Evolutionary conservation across 2,329 filamentous ascomycete genomes (phyloP), one percentile per base, ranked within the genome.

Genomic region (Pestalotiopsis sp.): DNA sequence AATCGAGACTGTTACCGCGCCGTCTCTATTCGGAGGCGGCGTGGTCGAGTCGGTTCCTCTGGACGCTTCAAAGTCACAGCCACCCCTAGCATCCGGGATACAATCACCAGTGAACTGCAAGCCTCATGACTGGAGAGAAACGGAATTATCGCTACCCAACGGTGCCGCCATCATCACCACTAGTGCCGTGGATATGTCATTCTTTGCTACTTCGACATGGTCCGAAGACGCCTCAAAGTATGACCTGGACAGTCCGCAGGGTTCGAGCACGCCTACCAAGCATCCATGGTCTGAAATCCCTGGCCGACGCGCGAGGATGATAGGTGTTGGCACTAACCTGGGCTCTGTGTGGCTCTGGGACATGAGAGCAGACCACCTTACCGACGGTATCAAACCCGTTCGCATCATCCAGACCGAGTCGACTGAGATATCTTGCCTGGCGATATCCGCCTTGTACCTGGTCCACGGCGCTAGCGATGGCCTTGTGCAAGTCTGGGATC

Each of bases 381-480:
- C 82, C 35, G 91, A 91, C 70, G 84, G 82, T 4, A 81, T 97
- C 57, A 82, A 86, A 13, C 93, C 95, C 0, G 76, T 97, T n/a
- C 90, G 94, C 35, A 85, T 92, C 64, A 94, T 98, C 59, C 89
- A 94, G 73, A 98, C 96, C 0, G 94, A 97, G 59, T 98, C 95
- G 0, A 94, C 95, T 0, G 88, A 94, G 75, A 90, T 98, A 20
- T 93, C 94, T 0, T 93, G 90, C 69, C 80, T 99, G 17, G 96
- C 92, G 5, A 78, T 97, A 60, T 94, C 94, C 1, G 92, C 94
- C 1, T 83, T 99, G 17, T 97, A 97, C 76, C 81, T 99, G 17
- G 92, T 98, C 6, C 93, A 97, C 77, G 96, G 96, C 63, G 96
- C 96, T 30, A 97, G 92, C 72, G 96, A 99, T 79, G 95, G 96